These are phyloP conservation scores for Wickerhamomyces ciferrii DNA, from an alignment of 805 yeast species.

Conservation along the genomic window DNA sequence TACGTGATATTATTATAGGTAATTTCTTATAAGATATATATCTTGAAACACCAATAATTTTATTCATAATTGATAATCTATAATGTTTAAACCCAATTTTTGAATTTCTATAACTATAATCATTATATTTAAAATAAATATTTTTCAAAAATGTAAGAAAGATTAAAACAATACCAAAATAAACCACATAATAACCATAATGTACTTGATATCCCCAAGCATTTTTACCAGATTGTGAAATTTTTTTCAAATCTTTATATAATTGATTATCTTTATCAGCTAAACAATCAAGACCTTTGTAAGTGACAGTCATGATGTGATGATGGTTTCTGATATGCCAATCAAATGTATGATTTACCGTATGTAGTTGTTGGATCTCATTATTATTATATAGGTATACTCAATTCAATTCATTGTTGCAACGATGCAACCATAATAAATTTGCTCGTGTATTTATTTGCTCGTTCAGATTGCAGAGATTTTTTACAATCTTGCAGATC, in stretches of 20 bases:
- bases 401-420: too few species aligned
- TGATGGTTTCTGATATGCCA: too few species aligned
- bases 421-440: too few species aligned
- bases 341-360: too few species aligned
- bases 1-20: constrained; percentile 25
- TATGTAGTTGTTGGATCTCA: too few species aligned
- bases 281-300: constrained; percentile 17
- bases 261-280: constrained; percentile 4
- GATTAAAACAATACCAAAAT: constrained; percentile 13
- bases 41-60: constrained; percentile 24
- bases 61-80: constrained; percentile 6
- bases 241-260: neutral
- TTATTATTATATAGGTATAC: too few species aligned
- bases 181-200: constrained; percentile 11
- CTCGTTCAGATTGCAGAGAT: too few species aligned
- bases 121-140: constrained; percentile 7
- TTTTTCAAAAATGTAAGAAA: constrained; percentile 5
- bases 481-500: too few species aligned
- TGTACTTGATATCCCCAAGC: constrained; percentile 12
- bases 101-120: constrained; percentile 14
- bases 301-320: constrained; percentile 7
- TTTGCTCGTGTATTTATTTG: too few species aligned
- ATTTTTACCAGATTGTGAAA: constrained; percentile 11
- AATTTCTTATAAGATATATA: constrained; percentile 26
- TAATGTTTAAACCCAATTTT: constrained; percentile 1